Evolutionary conservation across 768 basidiomycete species (phyloP).

Genomic region (Amanita subjunquillea): DNA sequence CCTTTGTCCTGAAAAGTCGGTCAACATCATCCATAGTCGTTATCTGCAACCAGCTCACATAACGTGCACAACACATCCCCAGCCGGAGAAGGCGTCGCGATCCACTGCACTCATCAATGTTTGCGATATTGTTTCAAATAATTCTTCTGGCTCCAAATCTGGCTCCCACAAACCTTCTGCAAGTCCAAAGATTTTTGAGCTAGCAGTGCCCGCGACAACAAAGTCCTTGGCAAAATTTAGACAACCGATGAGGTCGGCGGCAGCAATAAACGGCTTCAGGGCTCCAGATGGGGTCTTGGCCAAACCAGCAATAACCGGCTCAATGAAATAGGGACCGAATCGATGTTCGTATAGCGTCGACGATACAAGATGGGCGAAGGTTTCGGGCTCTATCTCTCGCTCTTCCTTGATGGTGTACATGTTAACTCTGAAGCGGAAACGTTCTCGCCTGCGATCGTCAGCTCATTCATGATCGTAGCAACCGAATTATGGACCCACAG

Average conservation of each 20-base stretch:
- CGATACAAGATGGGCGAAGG: conserved; percentile 91
- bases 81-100: conserved; percentile 93
- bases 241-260: conserved; percentile 90
- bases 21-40: conserved; percentile 4
- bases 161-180: conserved; percentile 99
- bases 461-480: conserved; percentile 3
- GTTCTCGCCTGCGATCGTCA: conserved; percentile 57
- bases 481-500: conserved; percentile 40
- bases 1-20: conserved; percentile 45
- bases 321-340: conserved; percentile 94
- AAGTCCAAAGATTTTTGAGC: conserved; percentile 88
- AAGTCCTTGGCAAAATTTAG: conserved; percentile 95
- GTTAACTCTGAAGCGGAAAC: conserved; percentile 89
- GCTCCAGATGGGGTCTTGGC: conserved; percentile 62
- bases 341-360: conserved; percentile 93
- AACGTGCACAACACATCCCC: conserved; percentile 92
- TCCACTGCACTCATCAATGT: conserved; percentile 92
- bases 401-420: conserved; percentile 99
- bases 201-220: conserved; percentile 90
- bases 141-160: conserved; percentile 88
- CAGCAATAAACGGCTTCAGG: conserved; percentile 87
- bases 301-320: conserved; percentile 93
- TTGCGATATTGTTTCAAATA: conserved; percentile 98
- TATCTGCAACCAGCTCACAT: conserved; percentile 50
- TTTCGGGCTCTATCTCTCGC: conserved; percentile 91